phyloP scores from a whole-genome alignment of 805 yeast species.

The Ogataea sp. region DNA sequence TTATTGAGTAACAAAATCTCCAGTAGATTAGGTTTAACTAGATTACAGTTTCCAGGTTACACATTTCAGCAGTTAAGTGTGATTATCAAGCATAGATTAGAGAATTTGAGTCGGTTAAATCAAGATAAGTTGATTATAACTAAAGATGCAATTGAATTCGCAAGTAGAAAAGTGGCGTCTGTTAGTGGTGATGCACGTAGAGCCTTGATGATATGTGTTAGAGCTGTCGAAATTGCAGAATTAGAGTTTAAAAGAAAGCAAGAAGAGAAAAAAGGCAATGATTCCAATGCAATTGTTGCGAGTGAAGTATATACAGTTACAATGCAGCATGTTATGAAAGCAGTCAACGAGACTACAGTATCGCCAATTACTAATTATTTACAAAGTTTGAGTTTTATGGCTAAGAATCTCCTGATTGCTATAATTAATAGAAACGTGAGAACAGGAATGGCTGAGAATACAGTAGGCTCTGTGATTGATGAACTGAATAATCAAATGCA shows the following conservation, averaged over 20 bases:
- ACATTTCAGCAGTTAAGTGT: slow-evolving; percentile 66
- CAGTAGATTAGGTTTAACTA: slow-evolving; percentile 79
- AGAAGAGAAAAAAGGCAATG: slow-evolving; percentile 12
- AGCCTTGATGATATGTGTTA: slow-evolving; percentile 76
- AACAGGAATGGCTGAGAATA: slow-evolving; percentile 61
- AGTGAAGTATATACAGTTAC: slow-evolving; percentile 47
- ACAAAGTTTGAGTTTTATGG: slow-evolving; percentile 50
- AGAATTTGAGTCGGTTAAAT: slow-evolving; percentile 30
- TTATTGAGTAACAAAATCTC: slow-evolving; percentile 81
- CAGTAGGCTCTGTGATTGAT: slow-evolving; percentile 71
- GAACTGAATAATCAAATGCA: slow-evolving; percentile 45
- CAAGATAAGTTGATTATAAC: slow-evolving; percentile 39
- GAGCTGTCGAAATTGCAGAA: slow-evolving; percentile 88
- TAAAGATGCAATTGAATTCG: slow-evolving; percentile 80
- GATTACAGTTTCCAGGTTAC: slow-evolving; percentile 87
- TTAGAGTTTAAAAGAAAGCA: slow-evolving; percentile 36
- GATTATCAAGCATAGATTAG: slow-evolving; percentile 68
- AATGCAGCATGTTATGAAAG: slow-evolving; percentile 68
- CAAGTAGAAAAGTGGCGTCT: slow-evolving; percentile 89
- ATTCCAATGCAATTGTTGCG: slow-evolving; percentile 5
- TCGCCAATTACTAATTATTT: slow-evolving; percentile 64
- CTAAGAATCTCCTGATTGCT: slow-evolving; percentile 68
- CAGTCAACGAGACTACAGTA: slow-evolving; percentile 69
- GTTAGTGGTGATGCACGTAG: slow-evolving; percentile 97
- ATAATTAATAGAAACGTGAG: slow-evolving; percentile 56